phyloP scores from a whole-genome alignment of 1,284 basidiomycete genomes.

The Fereydounia khargensis region DNA sequence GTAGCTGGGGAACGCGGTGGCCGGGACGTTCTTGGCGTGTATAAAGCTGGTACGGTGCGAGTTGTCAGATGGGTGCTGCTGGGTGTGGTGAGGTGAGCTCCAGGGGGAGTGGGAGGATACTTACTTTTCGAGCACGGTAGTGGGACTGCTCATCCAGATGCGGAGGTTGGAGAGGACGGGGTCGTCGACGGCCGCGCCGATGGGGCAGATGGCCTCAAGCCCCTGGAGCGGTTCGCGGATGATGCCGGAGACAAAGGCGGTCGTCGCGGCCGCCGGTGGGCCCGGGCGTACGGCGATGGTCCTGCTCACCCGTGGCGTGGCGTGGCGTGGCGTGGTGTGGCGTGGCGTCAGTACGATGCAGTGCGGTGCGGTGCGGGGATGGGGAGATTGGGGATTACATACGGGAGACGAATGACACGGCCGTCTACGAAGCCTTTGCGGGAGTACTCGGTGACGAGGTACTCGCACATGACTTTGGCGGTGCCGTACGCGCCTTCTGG shows the following conservation, averaged over 20 bases:
- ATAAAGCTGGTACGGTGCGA: slow-evolving; percentile 8
- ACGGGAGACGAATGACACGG: slow-evolving; percentile 23
- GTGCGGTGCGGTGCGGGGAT: no score
- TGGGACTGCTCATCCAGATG: slow-evolving; percentile 25
- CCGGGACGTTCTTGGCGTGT: slow-evolving; percentile 23
- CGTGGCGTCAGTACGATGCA: no score
- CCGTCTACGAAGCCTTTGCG: slow-evolving; percentile 35
- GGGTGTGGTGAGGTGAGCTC: not conserved
- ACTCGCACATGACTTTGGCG: slow-evolving; percentile 38
- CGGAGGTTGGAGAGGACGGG: slow-evolving; percentile 8
- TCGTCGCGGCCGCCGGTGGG: slow-evolving; percentile 27
- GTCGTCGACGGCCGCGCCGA: slow-evolving; percentile 21
- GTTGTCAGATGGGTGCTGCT: not conserved
- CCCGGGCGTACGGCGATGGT: slow-evolving; percentile 33
- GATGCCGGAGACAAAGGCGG: slow-evolving; percentile 38
- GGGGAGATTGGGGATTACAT: no score
- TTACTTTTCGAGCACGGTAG: slow-evolving; percentile 25
- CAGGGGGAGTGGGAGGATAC: no score
- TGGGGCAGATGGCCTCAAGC: slow-evolving; percentile 24
- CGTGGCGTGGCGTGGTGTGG: no score
- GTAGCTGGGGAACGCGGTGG: slow-evolving; percentile 8
- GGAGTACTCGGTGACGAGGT: slow-evolving; percentile 34
- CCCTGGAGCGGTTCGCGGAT: slow-evolving; percentile 33
- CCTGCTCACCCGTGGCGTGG: no score
- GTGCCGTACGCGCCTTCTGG: slow-evolving; percentile 36